phyloP scores from a whole-genome alignment of 2,329 filamentous ascomycete genomes.

The Colletotrichum agaves region DNA sequence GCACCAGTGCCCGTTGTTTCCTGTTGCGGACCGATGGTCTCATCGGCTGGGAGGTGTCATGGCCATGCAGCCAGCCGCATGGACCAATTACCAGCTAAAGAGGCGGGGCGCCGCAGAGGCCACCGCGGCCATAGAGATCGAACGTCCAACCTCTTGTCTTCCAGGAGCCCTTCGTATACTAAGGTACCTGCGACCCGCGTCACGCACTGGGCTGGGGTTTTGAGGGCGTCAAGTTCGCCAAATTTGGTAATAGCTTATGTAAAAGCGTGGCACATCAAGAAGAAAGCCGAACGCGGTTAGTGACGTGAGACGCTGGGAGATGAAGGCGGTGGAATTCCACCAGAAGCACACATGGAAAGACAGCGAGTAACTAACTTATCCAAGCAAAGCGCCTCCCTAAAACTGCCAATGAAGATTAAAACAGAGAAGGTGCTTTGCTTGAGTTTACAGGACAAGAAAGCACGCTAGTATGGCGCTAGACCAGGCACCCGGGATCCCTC shows the following conservation, averaged over 20 bases:
- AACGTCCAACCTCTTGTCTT: constrained; percentile 45
- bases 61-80: constrained; percentile 40
- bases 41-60: no score
- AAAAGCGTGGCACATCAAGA: constrained; percentile 38
- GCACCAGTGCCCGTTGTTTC: neutral
- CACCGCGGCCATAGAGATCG: constrained; percentile 46
- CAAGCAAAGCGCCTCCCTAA: no score
- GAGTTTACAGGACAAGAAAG: no score
- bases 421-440: no score
- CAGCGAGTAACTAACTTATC: constrained; percentile 17
- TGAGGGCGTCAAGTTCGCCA: constrained; percentile 9
- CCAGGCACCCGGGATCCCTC: no score
- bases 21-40: no score
- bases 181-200: constrained; percentile 38
- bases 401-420: no score
- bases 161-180: constrained; percentile 46
- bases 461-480: no score
- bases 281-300: constrained; percentile 1
- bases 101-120: neutral
- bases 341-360: constrained; percentile 29
- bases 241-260: constrained; percentile 26
- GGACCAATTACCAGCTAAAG: constrained; percentile 44
- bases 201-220: constrained; percentile 19
- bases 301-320: constrained; percentile 48
- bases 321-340: constrained; percentile 40